Base-by-base conservation (phyloP, 257 asterid species). In the Parsonsia alboflavescens region DNA sequence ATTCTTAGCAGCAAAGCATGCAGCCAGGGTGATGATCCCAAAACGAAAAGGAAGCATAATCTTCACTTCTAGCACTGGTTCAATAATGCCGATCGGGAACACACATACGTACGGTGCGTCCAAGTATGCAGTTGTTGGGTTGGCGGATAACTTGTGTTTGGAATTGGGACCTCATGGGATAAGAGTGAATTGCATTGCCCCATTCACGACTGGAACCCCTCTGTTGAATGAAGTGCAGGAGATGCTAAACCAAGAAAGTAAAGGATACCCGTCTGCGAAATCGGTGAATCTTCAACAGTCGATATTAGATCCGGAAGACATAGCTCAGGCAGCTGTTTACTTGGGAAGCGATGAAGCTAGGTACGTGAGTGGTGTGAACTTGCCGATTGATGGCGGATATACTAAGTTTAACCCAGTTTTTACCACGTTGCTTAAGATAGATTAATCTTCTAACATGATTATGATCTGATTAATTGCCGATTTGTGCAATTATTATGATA, bases 1-100 rank as follows among this genome's bases (percentile, higher is more conserved):
- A 0, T 63, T 85, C 56, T 45, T 76, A 56, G 64, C 81, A n/a
- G 81, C 85, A 22, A 85, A 84, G 30, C 82, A 82, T 19, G 88
- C 86, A 6, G 82, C 86, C 1, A 77, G 81, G 19, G 88, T 73
- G 13, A 82, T 82, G 84, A 75, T 79, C 9, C 84, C 86, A 3
- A 48, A 49, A 10, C 71, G 64, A 26, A 59, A 68, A 33, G 88
- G 86, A 17, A 78, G 83, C 81, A 84, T 82, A 13, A 50, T 84
- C 6, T 79, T 82, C 26, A 79, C 82, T 6, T 75, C 86, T 7
- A 84, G 86, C 36, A 62, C 71, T 0, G 72, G 77, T 4, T 79
- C 88, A 0, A 76, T 77, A 59, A 77, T 72, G 13, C 61, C 11
- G 22, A 78, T 79, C n/a, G 73, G n/a, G 16, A 28, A 50, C 41